phyloP scores from a whole-genome alignment of 345 rosid species.

The Euphorbia tirucalli region DNA sequence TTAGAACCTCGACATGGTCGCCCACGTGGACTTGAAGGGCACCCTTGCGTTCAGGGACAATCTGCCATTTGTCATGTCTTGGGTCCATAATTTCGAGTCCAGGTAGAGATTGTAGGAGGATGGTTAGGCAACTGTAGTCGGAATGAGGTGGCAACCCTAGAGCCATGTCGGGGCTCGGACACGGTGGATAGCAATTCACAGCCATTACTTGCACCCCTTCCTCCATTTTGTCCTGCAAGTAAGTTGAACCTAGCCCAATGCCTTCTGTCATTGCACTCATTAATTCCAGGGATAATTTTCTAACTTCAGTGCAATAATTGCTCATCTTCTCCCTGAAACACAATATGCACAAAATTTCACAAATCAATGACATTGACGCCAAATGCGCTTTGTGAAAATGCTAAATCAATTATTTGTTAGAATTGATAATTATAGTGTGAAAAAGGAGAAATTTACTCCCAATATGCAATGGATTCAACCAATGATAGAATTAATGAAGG shows the following conservation, averaged over 20 bases:
- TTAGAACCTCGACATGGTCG: slow-evolving; percentile 64
- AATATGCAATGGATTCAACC: too few species aligned
- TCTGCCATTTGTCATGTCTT: slow-evolving; percentile 39
- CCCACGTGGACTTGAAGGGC: slow-evolving; percentile 65
- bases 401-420: too few species aligned
- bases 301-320: slow-evolving; percentile 36
- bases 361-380: too few species aligned
- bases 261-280: slow-evolving; percentile 50
- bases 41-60: slow-evolving; percentile 42
- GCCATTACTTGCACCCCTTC: slow-evolving; percentile 61
- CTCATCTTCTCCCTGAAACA: slow-evolving; percentile 56
- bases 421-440: too few species aligned
- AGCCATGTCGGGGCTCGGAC: slow-evolving; percentile 45
- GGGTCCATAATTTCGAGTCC: slow-evolving; percentile 56
- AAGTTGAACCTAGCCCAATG: slow-evolving; percentile 46
- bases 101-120: slow-evolving; percentile 47
- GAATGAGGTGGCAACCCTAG: slow-evolving; percentile 65
- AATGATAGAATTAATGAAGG: too few species aligned
- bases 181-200: slow-evolving; percentile 56
- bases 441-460: too few species aligned
- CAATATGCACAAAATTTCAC: not conserved
- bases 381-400: too few species aligned
- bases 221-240: slow-evolving; percentile 39
- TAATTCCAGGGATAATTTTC: slow-evolving; percentile 41
- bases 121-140: slow-evolving; percentile 59